Conservation (phyloP, 768 basidiomycete genomes). For the Phaeolepiota aurea region DNA sequence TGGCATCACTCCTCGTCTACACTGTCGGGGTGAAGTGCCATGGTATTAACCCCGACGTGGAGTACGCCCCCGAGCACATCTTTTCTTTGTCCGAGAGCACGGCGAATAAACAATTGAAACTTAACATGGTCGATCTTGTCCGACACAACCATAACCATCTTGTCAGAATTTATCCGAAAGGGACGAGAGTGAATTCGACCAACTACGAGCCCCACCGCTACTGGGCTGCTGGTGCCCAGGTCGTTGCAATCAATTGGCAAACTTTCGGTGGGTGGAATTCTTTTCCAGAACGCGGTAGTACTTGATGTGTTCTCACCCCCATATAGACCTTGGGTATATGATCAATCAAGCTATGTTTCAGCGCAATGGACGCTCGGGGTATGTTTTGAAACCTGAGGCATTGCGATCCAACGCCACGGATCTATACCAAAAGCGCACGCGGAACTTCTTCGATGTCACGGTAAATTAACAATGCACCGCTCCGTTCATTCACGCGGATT, state of each 20-base stretch:
- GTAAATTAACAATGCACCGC: too few relatives aligned
- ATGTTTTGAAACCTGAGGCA: constrained; percentile 81
- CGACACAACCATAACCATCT: constrained; percentile 87
- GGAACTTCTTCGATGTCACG: constrained; percentile 41
- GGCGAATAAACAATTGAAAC: constrained; percentile 70
- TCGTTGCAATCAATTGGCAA: constrained; percentile 97
- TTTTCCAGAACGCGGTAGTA: too few relatives aligned
- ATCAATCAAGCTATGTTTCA: constrained; percentile 97
- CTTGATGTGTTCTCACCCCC: constrained; percentile 1
- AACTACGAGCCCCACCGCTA: constrained; percentile 90
- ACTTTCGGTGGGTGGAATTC: constrained; percentile 62
- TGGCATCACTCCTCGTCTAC: constrained; percentile 83
- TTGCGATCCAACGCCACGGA: constrained; percentile 60
- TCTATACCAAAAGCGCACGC: constrained; percentile 37
- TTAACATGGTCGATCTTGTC: constrained; percentile 61
- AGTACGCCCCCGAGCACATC: constrained; percentile 80
- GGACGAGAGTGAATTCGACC: constrained; percentile 69
- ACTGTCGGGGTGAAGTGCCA: constrained; percentile 94
- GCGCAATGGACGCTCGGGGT: constrained; percentile 82
- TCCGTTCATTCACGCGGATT: neutral
- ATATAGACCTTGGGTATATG: constrained; percentile 76
- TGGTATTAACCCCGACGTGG: constrained; percentile 85
- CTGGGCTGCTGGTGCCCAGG: constrained; percentile 86
- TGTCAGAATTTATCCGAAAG: constrained; percentile 85
- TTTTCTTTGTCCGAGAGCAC: constrained; percentile 89